Evolutionary conservation across 345 rosid genomes (phyloP), one percentile per base, ranked within the genome.

Genomic region (Anacardium occidentale): DNA sequence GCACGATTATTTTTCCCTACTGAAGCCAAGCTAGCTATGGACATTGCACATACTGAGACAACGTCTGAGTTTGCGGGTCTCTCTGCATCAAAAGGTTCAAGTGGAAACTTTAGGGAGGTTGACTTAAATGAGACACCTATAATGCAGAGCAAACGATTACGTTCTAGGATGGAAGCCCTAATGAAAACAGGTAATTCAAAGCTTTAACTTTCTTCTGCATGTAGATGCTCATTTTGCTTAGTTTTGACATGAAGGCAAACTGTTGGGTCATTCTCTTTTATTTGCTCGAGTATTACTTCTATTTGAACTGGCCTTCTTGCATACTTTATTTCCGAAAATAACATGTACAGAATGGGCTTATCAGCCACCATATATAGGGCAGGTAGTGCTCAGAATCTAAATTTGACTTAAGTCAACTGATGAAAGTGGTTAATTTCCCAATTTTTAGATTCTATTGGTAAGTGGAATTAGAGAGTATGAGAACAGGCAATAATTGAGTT

Each of bases 21-120:
- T 48, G 98, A 95, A 85, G 98, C 99, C 40, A 86, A 89, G 85
- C 80, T 95, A 67, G 99, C 97, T 29, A 92, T 95, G 97, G 91
- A 92, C 77, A 84, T 83, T 72, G 99, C 94, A 26, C 76, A 89
- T 76, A 88, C 91, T 68, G 88, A 85, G 81, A 88, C 86, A 75
- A 84, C 95, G 18, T 72, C 77, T 15, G 94, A 89, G 81, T 89
- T 88, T 76, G 77, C 92, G 47, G 94, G 91, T 44, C 78, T 84
- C 66, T 73, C 89, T 54, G 80, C 85, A 22, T 75, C 95, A 12
- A 88, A 83, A 80, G 85, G 85, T 68, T 80, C 89, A 3, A 86
- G 64, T 7, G 89, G 91, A 62, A 91, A 81, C 83, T 79, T 91
- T 73, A 86, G 84, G 76, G 86, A 89, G 79, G 99, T 95, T 10